A percentile compares a stretch with the other conserved stretches of the same genome.
Evolutionary conservation across 1,139 yeast genomes (phyloP).

Genomic region (Meyerozyma smithsonii): DNA sequence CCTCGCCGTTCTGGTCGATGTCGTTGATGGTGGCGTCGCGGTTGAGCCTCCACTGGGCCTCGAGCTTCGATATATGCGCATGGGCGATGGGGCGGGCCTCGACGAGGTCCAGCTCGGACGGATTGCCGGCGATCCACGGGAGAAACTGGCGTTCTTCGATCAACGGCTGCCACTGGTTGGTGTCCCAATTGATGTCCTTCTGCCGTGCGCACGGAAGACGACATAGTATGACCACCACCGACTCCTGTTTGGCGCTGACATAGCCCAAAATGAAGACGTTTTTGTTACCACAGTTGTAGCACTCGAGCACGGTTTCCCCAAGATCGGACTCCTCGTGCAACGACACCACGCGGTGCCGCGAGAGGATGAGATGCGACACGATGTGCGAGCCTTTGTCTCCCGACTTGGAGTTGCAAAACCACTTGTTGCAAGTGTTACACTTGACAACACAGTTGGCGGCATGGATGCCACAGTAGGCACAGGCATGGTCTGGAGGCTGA

Average conservation of each 20-base stretch:
- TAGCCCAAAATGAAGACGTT: conserved; percentile 83
- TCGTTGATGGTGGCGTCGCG: conserved; percentile 66
- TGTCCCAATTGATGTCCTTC: conserved; percentile 78
- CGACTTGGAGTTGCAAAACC: conserved; percentile 87
- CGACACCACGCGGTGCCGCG: conserved; percentile 72
- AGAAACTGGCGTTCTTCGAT: conserved; percentile 76
- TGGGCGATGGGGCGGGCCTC: conserved; percentile 53
- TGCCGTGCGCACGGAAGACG: conserved; percentile 85
- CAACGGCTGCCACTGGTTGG: conserved; percentile 81
- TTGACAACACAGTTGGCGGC: conserved; percentile 63
- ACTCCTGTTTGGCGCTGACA: conserved; percentile 82
- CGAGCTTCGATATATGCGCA: conserved; percentile 68
- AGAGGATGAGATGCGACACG: conserved; percentile 76
- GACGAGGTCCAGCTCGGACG: conserved; percentile 59
- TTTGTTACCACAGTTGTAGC: conserved; percentile 84
- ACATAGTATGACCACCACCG: conserved; percentile 83
- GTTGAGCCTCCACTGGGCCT: conserved; percentile 76
- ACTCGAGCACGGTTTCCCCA: conserved; percentile 82
- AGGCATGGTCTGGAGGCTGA: conserved; percentile 35
- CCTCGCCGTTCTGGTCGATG: conserved; percentile 42
- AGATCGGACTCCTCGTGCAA: conserved; percentile 78
- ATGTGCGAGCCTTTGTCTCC: conserved; percentile 71
- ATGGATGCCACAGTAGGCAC: conserved; percentile 77
- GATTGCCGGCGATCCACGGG: conserved; percentile 73
- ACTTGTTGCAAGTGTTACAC: conserved; percentile 72